These are phyloP conservation scores for Quercus parvula DNA, from an alignment of 306 rosid genomes.

Conservation along the genomic window DNA sequence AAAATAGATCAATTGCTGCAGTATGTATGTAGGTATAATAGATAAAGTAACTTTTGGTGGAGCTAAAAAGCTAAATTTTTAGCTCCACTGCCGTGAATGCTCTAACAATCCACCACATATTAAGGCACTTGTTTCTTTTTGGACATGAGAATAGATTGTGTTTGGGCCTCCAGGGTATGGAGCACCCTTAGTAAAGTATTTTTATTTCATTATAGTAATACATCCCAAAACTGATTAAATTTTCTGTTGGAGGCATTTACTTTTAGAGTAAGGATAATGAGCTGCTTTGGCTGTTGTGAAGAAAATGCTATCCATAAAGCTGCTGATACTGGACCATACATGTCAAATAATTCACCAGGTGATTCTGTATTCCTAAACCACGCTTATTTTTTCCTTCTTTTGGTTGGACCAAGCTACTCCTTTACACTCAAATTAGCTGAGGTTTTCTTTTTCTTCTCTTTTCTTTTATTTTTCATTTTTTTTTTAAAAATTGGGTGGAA, in stretches of 20 bases:
- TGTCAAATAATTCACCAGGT: conserved; percentile 46
- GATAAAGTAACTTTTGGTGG: no score
- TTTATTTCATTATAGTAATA: not conserved
- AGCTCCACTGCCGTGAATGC: no score
- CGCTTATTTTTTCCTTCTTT: not conserved
- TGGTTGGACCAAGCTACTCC: not conserved
- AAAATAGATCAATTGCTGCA: no score
- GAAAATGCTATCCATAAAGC: conserved; percentile 37
- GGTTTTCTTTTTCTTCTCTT: not conserved
- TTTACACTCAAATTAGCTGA: not conserved
- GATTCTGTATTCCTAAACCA: not conserved
- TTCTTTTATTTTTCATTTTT: not conserved
- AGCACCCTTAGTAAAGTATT: not conserved
- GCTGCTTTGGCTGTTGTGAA: conserved; percentile 73
- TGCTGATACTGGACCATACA: conserved; percentile 37
- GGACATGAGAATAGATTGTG: not conserved
- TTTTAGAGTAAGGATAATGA: conserved; percentile 40
- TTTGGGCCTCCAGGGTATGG: not conserved
- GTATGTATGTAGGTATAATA: no score
- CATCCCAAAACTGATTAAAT: not conserved
- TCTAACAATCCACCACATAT: not conserved
- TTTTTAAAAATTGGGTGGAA: not conserved
- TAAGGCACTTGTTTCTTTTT: not conserved
- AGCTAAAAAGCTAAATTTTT: no score
- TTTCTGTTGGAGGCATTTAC: not conserved